Conservation (phyloP, 2,329 filamentous ascomycete species). For the Rasamsonia emersonii region DNA sequence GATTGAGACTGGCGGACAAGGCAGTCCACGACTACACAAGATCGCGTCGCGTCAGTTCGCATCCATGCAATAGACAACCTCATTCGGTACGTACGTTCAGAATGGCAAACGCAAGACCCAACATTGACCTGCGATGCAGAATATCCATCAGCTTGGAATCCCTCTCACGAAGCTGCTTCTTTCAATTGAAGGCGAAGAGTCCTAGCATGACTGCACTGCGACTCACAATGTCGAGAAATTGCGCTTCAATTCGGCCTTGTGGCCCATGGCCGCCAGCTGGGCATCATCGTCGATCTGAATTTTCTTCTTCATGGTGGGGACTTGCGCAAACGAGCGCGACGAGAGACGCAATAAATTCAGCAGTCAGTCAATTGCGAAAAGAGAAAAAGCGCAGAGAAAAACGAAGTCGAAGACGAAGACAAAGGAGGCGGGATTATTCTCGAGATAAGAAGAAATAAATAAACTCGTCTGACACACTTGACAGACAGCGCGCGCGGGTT, state of each 20-base stretch:
- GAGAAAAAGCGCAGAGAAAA: too few species aligned
- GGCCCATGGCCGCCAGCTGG: conserved; percentile 47
- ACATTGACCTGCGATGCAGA: conserved; percentile 39
- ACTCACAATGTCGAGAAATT: conserved; percentile 46
- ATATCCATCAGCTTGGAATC: conserved; percentile 2
- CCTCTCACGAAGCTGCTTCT: background rate
- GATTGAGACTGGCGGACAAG: conserved; percentile 48
- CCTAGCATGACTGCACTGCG: too few species aligned
- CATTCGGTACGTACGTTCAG: conserved; percentile 37
- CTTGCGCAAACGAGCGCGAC: background rate
- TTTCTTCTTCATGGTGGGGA: conserved; percentile 10
- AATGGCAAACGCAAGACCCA: conserved; percentile 55
- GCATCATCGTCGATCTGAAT: conserved; percentile 34
- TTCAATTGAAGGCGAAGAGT: too few species aligned
- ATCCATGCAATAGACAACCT: conserved; percentile 1
- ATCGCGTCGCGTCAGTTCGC: conserved; percentile 3
- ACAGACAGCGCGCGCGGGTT: too few species aligned
- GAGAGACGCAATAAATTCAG: background rate
- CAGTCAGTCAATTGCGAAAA: too few species aligned
- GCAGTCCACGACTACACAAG: conserved; percentile 50
- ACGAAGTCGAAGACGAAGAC: too few species aligned
- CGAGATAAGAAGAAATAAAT: too few species aligned
- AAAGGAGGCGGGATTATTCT: too few species aligned
- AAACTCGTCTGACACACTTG: too few species aligned
- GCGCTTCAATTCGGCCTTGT: conserved; percentile 50